Evolutionary conservation across 106 monocot species (phyloP).

Genomic region (Posidonia australis): DNA sequence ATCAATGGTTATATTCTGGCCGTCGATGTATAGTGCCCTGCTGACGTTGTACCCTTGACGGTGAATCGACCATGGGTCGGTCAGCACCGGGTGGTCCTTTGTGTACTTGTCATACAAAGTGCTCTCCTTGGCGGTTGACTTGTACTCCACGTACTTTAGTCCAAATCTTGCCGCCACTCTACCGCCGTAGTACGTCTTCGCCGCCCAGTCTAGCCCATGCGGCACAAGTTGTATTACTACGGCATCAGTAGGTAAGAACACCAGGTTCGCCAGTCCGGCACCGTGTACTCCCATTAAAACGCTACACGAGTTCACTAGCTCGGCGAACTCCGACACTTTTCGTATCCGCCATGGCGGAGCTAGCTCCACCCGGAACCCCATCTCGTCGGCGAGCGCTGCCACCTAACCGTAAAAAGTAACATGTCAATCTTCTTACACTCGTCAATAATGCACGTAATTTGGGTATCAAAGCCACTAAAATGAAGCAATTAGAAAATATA

Average conservation of each 20-base stretch:
- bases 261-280: too few species aligned
- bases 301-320: too few species aligned
- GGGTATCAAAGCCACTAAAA: too few species aligned
- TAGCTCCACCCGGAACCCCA: too few species aligned
- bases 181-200: constrained; percentile 21
- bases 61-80: constrained; percentile 46
- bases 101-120: constrained; percentile 38
- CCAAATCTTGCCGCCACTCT: constrained; percentile 27
- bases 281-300: too few species aligned
- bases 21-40: constrained; percentile 35
- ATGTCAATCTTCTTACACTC: too few species aligned
- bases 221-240: constrained; percentile 66
- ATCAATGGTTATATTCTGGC: constrained; percentile 42
- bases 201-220: constrained; percentile 20
- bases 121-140: constrained; percentile 46
- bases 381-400: constrained; percentile 14
- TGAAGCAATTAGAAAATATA: too few species aligned
- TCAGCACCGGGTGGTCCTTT: constrained; percentile 44
- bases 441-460: too few species aligned
- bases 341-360: too few species aligned
- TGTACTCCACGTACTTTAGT: constrained; percentile 69
- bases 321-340: too few species aligned
- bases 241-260: constrained; percentile 41
- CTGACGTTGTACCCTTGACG: constrained; percentile 36
- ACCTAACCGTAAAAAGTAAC: constrained; percentile 3